Base-by-base conservation (phyloP, 306 rosid species). In the Lupinus albus region DNA sequence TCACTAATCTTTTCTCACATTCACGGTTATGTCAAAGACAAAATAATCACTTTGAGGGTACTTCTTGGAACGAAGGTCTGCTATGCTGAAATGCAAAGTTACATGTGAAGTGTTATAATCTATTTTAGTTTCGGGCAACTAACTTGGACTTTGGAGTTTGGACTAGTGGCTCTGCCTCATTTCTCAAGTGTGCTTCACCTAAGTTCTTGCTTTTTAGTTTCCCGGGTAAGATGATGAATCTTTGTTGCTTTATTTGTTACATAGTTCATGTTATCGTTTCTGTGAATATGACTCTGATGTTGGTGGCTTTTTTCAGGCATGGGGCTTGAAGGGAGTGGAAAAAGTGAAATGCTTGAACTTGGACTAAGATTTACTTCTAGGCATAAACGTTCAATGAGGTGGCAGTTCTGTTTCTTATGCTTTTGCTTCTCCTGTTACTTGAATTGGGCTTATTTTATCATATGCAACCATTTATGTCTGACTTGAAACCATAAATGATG, bases 381-480 rank as follows among this genome's bases (percentile, higher is more conserved):
- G 41, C 98, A 80, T 82, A 89, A 75, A 68, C 96, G 97, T 75
- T 93, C 94, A 21, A 80, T 75, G 81, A 93, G 99, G 97, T 92
- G 49, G 42, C 38, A 61, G 3, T 16, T 80, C 60, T 53, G 17
- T 57, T 69, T 76, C 30, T 35, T 16, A 5, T 38, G 51, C 61
- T 6, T 41, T 28, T 4, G 54, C 28, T 44, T 72, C 32, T 51
- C 25, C 16, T 77, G 41, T 80, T 83, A 39, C 64, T 42, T 44
- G 49, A 63, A 62, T 50, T 50, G 67, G 18, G 67, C 38, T 79
- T 67, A 9, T 73, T 80, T 79, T 42, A 67, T 78, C 66, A 36
- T 6, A 60, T 75, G 33, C 18, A 63, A 73, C 70, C 66, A 68
- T 53, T 61, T 12, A 61, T 61, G 39, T 55, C 25, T 60, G 61